Conservation (phyloP, 148 eudicot species). For the Chenopodium quinoa region DNA sequence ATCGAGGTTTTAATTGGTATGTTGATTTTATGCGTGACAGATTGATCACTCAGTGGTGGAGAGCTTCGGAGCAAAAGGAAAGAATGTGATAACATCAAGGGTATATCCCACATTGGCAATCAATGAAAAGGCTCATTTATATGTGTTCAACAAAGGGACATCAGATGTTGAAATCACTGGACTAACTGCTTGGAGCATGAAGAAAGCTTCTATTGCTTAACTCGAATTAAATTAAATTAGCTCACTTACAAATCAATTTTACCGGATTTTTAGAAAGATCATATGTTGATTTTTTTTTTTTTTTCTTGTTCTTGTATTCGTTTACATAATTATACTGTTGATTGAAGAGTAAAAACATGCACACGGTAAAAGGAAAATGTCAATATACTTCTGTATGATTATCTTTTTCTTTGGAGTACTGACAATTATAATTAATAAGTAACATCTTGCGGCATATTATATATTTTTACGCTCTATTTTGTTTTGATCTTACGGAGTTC, state of each 20-base stretch:
- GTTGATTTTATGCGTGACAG: constrained; percentile 2
- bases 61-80: constrained; percentile 40
- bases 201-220: constrained; percentile 33
- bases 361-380: not conserved
- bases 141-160: constrained; percentile 35
- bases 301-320: not conserved
- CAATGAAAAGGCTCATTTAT: constrained; percentile 21
- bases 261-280: not conserved
- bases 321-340: not conserved
- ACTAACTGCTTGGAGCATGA: constrained; percentile 41
- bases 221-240: not conserved
- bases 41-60: constrained; percentile 43
- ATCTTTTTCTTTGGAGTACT: not conserved
- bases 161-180: constrained; percentile 18
- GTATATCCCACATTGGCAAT: constrained; percentile 37
- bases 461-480: too few relatives aligned
- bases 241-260: not conserved
- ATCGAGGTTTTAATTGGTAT: too few relatives aligned
- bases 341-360: not conserved
- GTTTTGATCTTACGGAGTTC: too few relatives aligned
- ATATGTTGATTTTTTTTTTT: not conserved
- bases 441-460: too few relatives aligned
- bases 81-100: constrained; percentile 34
- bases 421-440: not conserved
- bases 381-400: not conserved